These are phyloP conservation scores for Saksenaea vasiformis DNA, from an alignment of 371 early-diverging fungal species.

Conservation along the genomic window DNA sequence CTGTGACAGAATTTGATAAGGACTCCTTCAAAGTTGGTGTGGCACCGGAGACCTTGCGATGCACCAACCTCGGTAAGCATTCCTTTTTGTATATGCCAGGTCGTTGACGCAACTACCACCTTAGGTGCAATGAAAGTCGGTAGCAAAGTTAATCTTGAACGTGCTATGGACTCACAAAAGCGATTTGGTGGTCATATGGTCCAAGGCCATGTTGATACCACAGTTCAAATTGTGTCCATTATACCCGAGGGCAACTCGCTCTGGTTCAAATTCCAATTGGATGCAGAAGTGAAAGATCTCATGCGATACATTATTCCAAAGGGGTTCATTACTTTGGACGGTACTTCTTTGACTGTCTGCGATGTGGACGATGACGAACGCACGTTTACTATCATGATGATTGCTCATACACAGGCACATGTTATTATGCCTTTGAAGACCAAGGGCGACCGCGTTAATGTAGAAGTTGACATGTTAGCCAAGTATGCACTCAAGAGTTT, in stretches of 20 bases:
- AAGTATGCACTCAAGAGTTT: constrained; percentile 90
- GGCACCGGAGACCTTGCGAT: constrained; percentile 90
- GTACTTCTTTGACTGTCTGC: constrained; percentile 92
- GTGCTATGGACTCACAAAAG: constrained; percentile 84
- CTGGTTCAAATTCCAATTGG: constrained; percentile 75
- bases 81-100: not conserved
- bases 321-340: constrained; percentile 93
- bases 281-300: constrained; percentile 54
- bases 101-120: not conserved
- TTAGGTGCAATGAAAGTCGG: constrained; percentile 78
- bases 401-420: constrained; percentile 87
- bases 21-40: constrained; percentile 88
- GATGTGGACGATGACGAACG: constrained; percentile 76
- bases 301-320: constrained; percentile 91
- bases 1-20: constrained; percentile 88
- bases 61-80: constrained; percentile 82
- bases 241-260: constrained; percentile 89
- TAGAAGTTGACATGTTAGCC: constrained; percentile 97
- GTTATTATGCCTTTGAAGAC: constrained; percentile 82
- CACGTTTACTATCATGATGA: constrained; percentile 93
- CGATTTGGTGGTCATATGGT: constrained; percentile 97
- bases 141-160: constrained; percentile 87
- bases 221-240: constrained; percentile 72
- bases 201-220: constrained; percentile 94
- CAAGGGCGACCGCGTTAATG: constrained; percentile 82